These are phyloP conservation scores for Cryptococcus deneoformans DNA, from an alignment of 1,284 basidiomycete genomes.

Conservation along the genomic window DNA sequence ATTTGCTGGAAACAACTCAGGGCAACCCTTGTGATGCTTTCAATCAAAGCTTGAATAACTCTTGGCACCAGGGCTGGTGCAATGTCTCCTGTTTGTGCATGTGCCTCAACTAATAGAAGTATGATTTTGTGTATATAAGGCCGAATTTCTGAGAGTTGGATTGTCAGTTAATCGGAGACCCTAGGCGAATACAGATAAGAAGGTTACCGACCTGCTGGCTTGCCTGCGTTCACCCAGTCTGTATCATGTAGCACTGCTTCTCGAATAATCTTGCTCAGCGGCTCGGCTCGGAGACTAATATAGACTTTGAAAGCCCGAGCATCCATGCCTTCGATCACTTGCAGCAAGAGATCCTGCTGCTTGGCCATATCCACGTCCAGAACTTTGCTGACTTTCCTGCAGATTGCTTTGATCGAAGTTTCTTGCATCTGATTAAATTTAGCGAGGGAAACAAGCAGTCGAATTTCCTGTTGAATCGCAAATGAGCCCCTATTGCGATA, in stretches of 20 bases:
- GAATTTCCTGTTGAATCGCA: constrained; percentile 62
- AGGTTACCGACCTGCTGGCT: constrained; percentile 68
- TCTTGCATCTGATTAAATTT: constrained; percentile 78
- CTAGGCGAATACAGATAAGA: neutral
- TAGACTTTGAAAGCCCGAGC: constrained; percentile 83
- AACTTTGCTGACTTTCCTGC: constrained; percentile 72
- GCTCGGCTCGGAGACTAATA: constrained; percentile 69
- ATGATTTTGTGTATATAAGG: constrained; percentile 90
- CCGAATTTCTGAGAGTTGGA: constrained; percentile 67
- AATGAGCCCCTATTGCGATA: constrained; percentile 1
- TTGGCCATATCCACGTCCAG: constrained; percentile 72
- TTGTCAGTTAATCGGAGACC: neutral
- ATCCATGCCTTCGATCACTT: constrained; percentile 79
- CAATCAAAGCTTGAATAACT: constrained; percentile 76
- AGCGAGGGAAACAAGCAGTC: constrained; percentile 83
- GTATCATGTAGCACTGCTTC: constrained; percentile 77
- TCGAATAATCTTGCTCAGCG: constrained; percentile 67
- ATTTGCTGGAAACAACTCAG: constrained; percentile 81
- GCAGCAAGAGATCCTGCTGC: constrained; percentile 72
- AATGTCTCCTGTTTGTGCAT: constrained; percentile 81
- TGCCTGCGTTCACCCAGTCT: constrained; percentile 88
- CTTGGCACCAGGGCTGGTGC: constrained; percentile 77
- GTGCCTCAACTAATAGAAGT: constrained; percentile 84
- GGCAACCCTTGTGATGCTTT: constrained; percentile 76
- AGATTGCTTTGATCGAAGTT: constrained; percentile 71